Evolutionary conservation across 148 eudicot species (phyloP).

Genomic region (Rhododendron simsii): DNA sequence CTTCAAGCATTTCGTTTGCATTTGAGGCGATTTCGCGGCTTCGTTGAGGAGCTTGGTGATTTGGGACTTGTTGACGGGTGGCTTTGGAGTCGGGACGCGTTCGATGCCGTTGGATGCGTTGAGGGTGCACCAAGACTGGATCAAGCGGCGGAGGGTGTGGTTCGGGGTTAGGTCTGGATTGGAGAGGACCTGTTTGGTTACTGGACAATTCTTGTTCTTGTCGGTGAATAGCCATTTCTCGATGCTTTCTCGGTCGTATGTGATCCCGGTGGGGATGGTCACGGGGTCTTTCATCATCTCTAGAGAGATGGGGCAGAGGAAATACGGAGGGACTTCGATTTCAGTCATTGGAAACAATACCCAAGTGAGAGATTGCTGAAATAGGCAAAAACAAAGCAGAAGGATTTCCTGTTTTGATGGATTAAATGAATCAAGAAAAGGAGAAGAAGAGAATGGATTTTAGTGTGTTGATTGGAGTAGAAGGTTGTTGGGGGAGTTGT

Average conservation of each 20-base stretch:
- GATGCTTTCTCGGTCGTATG: slow-evolving; percentile 66
- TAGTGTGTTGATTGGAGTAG: slow-evolving; percentile 1
- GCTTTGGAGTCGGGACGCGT: slow-evolving; percentile 66
- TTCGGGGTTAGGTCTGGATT: slow-evolving; percentile 53
- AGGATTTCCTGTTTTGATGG: neutral
- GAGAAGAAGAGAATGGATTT: neutral
- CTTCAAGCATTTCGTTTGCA: slow-evolving; percentile 19
- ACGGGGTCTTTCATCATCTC: slow-evolving; percentile 79
- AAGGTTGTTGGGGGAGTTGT: slow-evolving; percentile 14
- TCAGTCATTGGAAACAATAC: slow-evolving; percentile 20
- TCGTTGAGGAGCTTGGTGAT: slow-evolving; percentile 43
- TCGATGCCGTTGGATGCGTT: slow-evolving; percentile 61
- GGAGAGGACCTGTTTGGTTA: slow-evolving; percentile 57
- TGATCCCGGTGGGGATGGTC: slow-evolving; percentile 62
- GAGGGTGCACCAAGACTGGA: slow-evolving; percentile 87
- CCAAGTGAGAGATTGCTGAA: neutral
- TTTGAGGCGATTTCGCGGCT: slow-evolving; percentile 27
- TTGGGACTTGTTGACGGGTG: slow-evolving; percentile 38
- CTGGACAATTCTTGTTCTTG: slow-evolving; percentile 57
- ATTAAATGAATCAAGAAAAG: neutral
- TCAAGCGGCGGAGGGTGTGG: slow-evolving; percentile 68
- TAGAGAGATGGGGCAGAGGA: slow-evolving; percentile 65
- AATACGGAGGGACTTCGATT: slow-evolving; percentile 61
- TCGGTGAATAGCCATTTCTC: slow-evolving; percentile 55
- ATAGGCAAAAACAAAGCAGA: neutral